phyloP scores from a whole-genome alignment of 495 filamentous ascomycete species.

The Xylona heveae region DNA sequence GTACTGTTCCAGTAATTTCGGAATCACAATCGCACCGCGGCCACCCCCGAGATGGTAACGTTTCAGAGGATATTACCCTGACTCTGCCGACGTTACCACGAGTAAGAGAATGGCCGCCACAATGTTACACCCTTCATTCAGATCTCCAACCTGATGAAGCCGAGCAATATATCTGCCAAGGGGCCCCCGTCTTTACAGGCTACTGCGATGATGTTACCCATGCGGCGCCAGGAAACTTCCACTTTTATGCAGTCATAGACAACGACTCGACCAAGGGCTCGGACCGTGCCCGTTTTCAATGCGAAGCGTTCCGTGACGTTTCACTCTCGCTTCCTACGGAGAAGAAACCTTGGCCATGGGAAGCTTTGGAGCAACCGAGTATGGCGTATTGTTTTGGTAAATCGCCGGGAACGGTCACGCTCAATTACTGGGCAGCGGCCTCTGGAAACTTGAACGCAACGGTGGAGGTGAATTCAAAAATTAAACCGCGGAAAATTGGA shows the following conservation, averaged over 20 bases:
- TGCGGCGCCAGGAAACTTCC: conserved; percentile 9
- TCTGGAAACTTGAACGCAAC: conserved; percentile 25
- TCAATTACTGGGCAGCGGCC: conserved; percentile 32
- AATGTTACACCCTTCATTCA: conserved; percentile 8
- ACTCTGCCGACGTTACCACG: no score
- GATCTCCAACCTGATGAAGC: conserved; percentile 10
- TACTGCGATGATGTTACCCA: conserved; percentile 13
- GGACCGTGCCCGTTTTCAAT: conserved; percentile 10
- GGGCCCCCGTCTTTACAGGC: conserved; percentile 16
- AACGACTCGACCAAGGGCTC: conserved; percentile 9
- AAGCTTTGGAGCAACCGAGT: conserved; percentile 43
- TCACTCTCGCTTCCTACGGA: conserved; percentile 16
- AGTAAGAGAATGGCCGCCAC: conserved; percentile 13
- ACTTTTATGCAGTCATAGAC: conserved; percentile 15
- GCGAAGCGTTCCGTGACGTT: conserved; percentile 12
- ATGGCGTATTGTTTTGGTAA: conserved; percentile 34
- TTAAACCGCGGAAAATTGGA: conserved; percentile 29
- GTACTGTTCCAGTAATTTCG: no score
- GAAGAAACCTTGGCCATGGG: conserved; percentile 26
- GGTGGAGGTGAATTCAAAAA: conserved; percentile 24
- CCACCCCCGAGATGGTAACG: background rate
- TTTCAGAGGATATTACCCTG: no score
- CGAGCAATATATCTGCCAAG: conserved; percentile 12
- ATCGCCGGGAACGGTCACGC: conserved; percentile 35
- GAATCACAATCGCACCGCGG: background rate